phyloP scores from a whole-genome alignment of 2,329 filamentous ascomycete genomes.

The Septoria petroselini region DNA sequence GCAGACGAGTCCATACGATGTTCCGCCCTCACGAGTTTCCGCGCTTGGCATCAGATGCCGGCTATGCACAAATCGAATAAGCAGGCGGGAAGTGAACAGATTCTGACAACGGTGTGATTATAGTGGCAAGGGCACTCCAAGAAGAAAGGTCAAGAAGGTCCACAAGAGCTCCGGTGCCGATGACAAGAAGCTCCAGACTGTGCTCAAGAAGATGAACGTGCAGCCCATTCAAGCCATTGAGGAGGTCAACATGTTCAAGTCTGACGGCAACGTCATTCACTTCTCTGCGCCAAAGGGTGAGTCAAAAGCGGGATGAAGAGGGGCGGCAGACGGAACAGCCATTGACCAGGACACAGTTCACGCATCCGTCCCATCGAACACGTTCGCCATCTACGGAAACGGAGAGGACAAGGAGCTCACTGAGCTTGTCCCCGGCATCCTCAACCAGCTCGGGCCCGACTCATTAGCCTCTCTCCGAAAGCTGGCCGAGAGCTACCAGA shows the following conservation, averaged over 20 bases:
- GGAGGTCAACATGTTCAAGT: conserved; percentile 99
- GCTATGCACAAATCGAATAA: neutral
- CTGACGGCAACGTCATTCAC: conserved; percentile 99
- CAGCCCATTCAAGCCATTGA: conserved; percentile 99
- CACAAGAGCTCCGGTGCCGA: conserved; percentile 89
- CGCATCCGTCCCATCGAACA: conserved; percentile 95
- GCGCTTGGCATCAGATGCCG: conserved; percentile 1
- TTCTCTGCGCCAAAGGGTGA: conserved; percentile 96
- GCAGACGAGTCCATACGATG: conserved; percentile 11
- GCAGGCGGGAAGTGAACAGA: conserved; percentile 1
- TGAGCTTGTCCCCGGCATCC: conserved; percentile 97
- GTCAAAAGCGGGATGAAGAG: conserved; percentile 35
- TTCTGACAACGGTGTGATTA: conserved; percentile 28
- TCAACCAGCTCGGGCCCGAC: conserved; percentile 99
- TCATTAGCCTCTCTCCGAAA: conserved; percentile 96
- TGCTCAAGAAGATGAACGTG: conserved; percentile 99
- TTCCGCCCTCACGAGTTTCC: conserved; percentile 3
- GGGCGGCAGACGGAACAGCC: neutral
- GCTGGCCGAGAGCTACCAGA: conserved; percentile 99
- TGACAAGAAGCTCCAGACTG: conserved; percentile 98
- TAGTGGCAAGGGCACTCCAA: conserved; percentile 95
- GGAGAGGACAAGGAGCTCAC: conserved; percentile 99
- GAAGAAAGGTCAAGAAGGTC: conserved; percentile 97
- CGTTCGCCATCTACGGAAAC: conserved; percentile 98
- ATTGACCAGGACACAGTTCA: conserved; percentile 62